A percentile compares a stretch with the other conserved stretches of the same genome.
Conservation (phyloP, 106 monocot species). For the Posidonia australis region DNA sequence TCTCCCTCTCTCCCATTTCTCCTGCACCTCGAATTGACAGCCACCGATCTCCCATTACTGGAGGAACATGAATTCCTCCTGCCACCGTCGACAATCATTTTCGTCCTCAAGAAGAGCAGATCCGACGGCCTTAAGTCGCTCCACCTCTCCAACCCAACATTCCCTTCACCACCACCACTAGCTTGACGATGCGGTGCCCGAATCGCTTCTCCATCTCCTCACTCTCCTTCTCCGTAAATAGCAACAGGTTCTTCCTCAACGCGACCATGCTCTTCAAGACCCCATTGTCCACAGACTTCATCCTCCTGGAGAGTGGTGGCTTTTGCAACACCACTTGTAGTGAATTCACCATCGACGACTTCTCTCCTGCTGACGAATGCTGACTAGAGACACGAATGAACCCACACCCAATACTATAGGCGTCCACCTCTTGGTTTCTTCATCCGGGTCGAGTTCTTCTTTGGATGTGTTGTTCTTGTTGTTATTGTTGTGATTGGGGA, state of each 20-base stretch:
- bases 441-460: background rate
- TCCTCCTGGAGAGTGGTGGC: background rate
- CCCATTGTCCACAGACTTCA: constrained; percentile 20
- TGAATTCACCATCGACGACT: constrained; percentile 2
- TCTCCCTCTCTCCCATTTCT: background rate
- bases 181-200: constrained; percentile 57
- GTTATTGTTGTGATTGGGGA: background rate
- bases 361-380: constrained; percentile 65
- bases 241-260: constrained; percentile 49
- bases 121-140: constrained; percentile 80
- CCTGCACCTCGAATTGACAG: constrained; percentile 14
- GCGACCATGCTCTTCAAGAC: too few relatives aligned
- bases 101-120: constrained; percentile 53
- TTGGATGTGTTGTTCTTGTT: background rate
- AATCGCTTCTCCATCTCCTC: constrained; percentile 35
- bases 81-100: constrained; percentile 20
- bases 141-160: constrained; percentile 34
- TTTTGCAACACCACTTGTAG: constrained; percentile 7
- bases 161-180: constrained; percentile 10
- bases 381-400: too few relatives aligned
- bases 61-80: background rate
- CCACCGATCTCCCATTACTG: background rate
- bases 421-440: too few relatives aligned
- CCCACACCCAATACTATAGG: background rate
- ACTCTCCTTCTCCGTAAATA: constrained; percentile 15